phyloP scores from a whole-genome alignment of 306 rosid species.

The Quercus robur region DNA sequence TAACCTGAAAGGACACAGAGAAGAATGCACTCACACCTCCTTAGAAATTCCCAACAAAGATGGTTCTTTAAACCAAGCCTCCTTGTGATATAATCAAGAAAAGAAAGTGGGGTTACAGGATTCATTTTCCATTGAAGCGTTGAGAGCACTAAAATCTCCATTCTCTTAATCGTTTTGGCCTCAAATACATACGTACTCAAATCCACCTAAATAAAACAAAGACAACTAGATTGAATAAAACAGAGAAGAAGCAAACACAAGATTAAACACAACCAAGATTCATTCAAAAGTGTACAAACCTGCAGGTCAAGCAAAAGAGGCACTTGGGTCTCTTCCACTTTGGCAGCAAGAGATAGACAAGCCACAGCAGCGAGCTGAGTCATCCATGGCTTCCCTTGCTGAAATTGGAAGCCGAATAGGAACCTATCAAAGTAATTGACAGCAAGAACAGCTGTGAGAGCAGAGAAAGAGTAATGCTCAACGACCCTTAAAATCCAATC shows the following conservation, averaged over 20 bases:
- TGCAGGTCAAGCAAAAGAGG: slow-evolving; percentile 77
- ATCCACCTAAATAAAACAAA: slow-evolving; percentile 50
- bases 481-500: slow-evolving; percentile 75
- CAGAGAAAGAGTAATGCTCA: slow-evolving; percentile 61
- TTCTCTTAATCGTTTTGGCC: slow-evolving; percentile 67
- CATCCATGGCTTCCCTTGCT: slow-evolving; percentile 84
- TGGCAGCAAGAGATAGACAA: slow-evolving; percentile 86
- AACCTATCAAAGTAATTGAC: slow-evolving; percentile 77
- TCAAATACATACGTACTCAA: slow-evolving; percentile 59
- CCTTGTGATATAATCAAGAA: slow-evolving; percentile 63
- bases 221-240: not conserved
- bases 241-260: not conserved
- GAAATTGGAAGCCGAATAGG: slow-evolving; percentile 41
- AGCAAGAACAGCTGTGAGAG: slow-evolving; percentile 75
- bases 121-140: slow-evolving; percentile 91
- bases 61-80: slow-evolving; percentile 64
- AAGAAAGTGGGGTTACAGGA: slow-evolving; percentile 73
- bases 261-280: not conserved
- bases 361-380: slow-evolving; percentile 77
- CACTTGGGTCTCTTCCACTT: slow-evolving; percentile 82
- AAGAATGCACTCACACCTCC: slow-evolving; percentile 51
- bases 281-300: slow-evolving; percentile 30
- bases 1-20: slow-evolving; percentile 61
- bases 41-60: slow-evolving; percentile 62
- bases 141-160: slow-evolving; percentile 91